Base-by-base conservation (phyloP, 1,284 basidiomycete species). In the Ceratorhiza oryzae-sativae region DNA sequence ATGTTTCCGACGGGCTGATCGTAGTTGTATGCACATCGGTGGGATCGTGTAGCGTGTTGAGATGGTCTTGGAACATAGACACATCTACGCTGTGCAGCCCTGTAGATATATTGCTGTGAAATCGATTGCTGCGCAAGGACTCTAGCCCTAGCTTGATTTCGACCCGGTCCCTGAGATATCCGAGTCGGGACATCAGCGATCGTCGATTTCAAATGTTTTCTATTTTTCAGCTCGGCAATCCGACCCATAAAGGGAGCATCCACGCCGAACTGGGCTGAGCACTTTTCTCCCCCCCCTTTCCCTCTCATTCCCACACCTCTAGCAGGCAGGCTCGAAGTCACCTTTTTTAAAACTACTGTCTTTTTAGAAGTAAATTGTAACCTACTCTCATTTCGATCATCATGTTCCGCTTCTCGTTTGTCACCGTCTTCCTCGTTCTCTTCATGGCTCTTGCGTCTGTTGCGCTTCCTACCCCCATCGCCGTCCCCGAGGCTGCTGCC, bases 381-480 rank as follows among this genome's bases (percentile, higher is more conserved):
- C 18, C 34, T 30, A 56, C 63, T 41, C 36, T 67, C 63, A 2
- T 62, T 62, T 32, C 46, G 13, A 20, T 48, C n/a, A 42, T 42
- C 23, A 67, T 67, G 63, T 53, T 42, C 63, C 63, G 63, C 63
- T 51, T 67, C 51, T 67, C 63, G n/a, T 41, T 67, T 39, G 25
- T 67, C 63, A 55, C 63, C 34, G 41, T 36, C 25, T 13, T 67
- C 13, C 36, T 67, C 36, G 63, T 56, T 67, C 45, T 67, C 49
- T 51, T 67, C 49, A 67, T 67, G 63, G 36, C 63, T 41, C 49
- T 67, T 20, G 34, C 30, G 49, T 32, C 36, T 36, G 9, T 67
- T 30, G 48, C 63, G 20, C 34, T 49, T n/a, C 63, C 58, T 42
- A 20, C 42, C 1, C 49, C 49, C 12, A 34, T 36, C 34, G 27